phyloP scores from a whole-genome alignment of 2,329 filamentous ascomycete genomes.

The Lomentospora prolificans region DNA sequence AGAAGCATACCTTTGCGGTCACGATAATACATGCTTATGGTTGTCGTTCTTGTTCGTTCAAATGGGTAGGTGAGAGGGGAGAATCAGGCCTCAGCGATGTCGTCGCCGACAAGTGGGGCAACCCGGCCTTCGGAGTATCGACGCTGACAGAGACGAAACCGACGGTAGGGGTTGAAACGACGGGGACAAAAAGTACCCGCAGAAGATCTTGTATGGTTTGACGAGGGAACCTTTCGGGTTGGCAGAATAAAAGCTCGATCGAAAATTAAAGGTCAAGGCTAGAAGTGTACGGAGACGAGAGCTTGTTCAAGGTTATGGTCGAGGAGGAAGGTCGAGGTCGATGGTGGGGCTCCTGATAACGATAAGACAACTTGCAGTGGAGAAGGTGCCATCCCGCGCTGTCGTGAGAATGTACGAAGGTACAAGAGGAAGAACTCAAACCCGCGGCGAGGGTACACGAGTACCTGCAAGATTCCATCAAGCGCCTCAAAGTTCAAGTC shows the following conservation, averaged over 20 bases:
- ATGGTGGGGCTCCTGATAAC: constrained; percentile 1
- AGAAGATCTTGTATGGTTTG: too few relatives aligned
- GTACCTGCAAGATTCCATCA: too few relatives aligned
- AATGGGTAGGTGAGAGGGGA: too few relatives aligned
- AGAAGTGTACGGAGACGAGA: neutral
- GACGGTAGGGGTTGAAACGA: too few relatives aligned
- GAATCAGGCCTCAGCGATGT: neutral
- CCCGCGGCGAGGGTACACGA: too few relatives aligned
- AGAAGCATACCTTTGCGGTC: neutral
- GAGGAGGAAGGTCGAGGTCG: neutral
- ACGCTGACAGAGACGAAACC: neutral
- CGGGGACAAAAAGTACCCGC: too few relatives aligned
- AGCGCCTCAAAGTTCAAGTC: too few relatives aligned
- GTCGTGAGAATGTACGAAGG: too few relatives aligned
- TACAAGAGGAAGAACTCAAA: too few relatives aligned
- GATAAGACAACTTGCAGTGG: neutral
- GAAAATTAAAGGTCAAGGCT: neutral
- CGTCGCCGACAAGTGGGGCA: neutral
- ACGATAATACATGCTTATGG: neutral
- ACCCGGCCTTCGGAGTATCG: neutral
- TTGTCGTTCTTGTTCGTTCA: neutral
- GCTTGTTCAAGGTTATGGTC: neutral
- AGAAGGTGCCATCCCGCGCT: constrained; percentile 1
- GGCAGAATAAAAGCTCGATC: too few relatives aligned
- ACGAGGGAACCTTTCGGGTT: too few relatives aligned